Percentiles rank a stretch among this genome's conserved stretches.
phyloP scores from a whole-genome alignment of 2,329 filamentous ascomycete genomes.

The Tricladium varicosporioides region DNA sequence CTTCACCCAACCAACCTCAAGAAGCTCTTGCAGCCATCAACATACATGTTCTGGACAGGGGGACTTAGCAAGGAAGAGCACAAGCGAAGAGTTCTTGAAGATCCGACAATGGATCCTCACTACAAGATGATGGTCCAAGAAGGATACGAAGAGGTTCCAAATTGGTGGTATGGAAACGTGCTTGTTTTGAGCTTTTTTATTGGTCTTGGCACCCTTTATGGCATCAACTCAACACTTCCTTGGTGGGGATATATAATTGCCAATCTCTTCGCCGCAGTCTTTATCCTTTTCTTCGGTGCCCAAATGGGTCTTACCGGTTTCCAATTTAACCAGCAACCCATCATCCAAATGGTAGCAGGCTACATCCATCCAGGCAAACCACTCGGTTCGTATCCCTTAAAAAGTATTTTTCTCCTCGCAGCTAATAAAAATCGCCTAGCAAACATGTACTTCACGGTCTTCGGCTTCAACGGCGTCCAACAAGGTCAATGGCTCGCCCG shows the following conservation, averaged over 20 bases:
- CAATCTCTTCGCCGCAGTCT: constrained; percentile 27
- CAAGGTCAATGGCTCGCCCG: constrained; percentile 44
- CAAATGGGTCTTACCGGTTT: constrained; percentile 45
- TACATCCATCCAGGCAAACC: constrained; percentile 54
- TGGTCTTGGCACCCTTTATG: constrained; percentile 44
- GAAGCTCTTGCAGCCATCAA: constrained; percentile 6
- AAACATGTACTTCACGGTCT: constrained; percentile 37
- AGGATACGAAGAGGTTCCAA: constrained; percentile 51
- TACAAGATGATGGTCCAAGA: constrained; percentile 39
- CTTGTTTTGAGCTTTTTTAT: constrained; percentile 47
- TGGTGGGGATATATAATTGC: constrained; percentile 34
- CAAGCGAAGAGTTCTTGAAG: constrained; percentile 12
- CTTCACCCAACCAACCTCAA: constrained; percentile 5
- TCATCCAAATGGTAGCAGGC: constrained; percentile 47
- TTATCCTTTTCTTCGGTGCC: constrained; percentile 33
- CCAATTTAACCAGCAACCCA: constrained; percentile 45
- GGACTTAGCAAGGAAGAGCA: constrained; percentile 16
- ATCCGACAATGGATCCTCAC: constrained; percentile 38
- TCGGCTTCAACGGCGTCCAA: constrained; percentile 41
- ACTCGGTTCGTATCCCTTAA: constrained; percentile 48
- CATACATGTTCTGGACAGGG: constrained; percentile 10
- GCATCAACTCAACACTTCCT: constrained; percentile 59
- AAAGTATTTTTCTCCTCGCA: constrained; percentile 36
- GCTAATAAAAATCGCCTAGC: constrained; percentile 26
- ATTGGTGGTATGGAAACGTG: constrained; percentile 55